Conservation (phyloP, 2,329 filamentous ascomycete species). For the Dactylellina drechsleri region DNA sequence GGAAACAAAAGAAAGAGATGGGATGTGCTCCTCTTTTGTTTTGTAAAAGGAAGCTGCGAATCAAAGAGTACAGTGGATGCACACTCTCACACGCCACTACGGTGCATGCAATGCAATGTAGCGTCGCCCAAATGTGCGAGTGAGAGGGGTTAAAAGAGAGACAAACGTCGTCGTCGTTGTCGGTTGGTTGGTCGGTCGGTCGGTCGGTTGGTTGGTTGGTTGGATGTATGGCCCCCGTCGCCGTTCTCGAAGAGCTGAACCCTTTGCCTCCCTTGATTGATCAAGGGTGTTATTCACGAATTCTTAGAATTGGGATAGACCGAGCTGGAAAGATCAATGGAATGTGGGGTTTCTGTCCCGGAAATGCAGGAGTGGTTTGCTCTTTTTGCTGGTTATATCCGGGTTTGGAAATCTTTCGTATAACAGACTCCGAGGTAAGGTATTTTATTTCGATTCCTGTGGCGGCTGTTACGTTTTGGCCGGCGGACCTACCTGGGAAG, state of each 20-base stretch:
- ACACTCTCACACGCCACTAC: neutral
- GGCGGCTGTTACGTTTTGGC: no score
- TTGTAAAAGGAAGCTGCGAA: constrained; percentile 26
- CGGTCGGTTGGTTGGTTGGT: neutral
- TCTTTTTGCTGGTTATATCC: neutral
- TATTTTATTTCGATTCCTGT: neutral
- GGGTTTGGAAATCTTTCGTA: neutral
- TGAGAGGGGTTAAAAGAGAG: constrained; percentile 1
- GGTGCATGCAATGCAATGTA: neutral
- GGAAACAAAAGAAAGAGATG: neutral
- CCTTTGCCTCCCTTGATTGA: no score
- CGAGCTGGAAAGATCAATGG: no score
- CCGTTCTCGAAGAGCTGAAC: neutral
- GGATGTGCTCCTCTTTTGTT: neutral
- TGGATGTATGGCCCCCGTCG: neutral
- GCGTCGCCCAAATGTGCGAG: neutral
- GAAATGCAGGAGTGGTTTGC: neutral
- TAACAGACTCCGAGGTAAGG: neutral
- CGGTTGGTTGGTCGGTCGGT: neutral
- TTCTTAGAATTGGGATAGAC: neutral
- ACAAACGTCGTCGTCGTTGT: neutral
- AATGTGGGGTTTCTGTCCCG: no score
- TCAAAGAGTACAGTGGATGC: neutral
- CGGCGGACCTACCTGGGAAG: no score
- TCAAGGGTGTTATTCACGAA: no score